These are phyloP conservation scores for Dictyostelium firmibasis DNA, from an alignment of 78 protist genomes.

Conservation along the genomic window DNA sequence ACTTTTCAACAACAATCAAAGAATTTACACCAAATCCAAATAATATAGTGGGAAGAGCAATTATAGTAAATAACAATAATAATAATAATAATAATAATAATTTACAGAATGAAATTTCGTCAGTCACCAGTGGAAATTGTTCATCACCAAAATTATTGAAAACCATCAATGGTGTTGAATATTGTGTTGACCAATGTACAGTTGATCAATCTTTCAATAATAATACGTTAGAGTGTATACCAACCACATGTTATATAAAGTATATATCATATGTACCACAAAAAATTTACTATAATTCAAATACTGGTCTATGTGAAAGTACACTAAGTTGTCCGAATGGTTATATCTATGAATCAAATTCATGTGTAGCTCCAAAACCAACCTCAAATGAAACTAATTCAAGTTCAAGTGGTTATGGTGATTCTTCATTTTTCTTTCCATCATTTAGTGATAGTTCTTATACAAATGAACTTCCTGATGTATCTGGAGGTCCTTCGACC, in stretches of 20 bases:
- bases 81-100: not conserved
- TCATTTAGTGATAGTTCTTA: not conserved
- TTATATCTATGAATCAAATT: not conserved
- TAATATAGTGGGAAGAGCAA: not conserved
- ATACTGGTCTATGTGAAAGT: not conserved
- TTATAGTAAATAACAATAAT: not conserved
- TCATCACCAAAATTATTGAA: not conserved
- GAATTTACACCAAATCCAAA: not conserved
- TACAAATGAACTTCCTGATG: not conserved
- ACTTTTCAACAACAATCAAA: not conserved
- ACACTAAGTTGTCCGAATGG: not conserved
- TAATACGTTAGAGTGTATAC: not conserved
- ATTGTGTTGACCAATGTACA: conserved; percentile 8
- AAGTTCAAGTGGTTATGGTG: not conserved
- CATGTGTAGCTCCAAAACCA: not conserved
- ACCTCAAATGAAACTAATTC: not conserved
- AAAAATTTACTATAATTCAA: not conserved
- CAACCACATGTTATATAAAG: not conserved
- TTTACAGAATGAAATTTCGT: not conserved
- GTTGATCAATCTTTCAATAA: not conserved
- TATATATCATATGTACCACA: not conserved
- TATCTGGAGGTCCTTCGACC: not conserved
- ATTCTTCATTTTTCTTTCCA: not conserved
- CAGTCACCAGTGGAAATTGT: not conserved
- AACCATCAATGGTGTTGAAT: not conserved